Base-by-base conservation (phyloP, 148 eudicot genomes). In the Heliosperma pusillum region DNA sequence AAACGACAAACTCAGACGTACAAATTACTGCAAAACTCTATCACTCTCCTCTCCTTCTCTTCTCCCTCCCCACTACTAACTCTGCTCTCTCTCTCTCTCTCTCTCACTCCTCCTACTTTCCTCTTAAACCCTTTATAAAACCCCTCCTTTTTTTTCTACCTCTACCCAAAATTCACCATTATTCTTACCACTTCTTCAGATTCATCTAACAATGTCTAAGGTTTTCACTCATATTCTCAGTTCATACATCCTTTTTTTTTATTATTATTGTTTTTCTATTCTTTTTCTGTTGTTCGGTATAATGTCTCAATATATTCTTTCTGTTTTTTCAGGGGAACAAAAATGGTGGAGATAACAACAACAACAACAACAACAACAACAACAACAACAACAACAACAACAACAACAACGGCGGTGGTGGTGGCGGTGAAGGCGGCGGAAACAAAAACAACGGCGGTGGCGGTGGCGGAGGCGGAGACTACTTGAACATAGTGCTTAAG, bases 401-500 rank as follows among this genome's bases (percentile, higher is more conserved):
- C 9, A n/a, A n/a, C n/a, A n/a, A n/a, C n/a, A n/a, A n/a, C n/a
- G n/a, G 45, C 0, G 2, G 9, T 10, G 45, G 45, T 42, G 55
- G 55, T 10, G 17, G 17, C 3, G 20, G 10, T 40, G 7, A 40
- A 24, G 15, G 5, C 26, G 26, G 17, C 3, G 26, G 20, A 8
- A 12, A 8, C 7, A 29, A 27, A 24, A 30, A 55, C 24, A 26
- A 17, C 4, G 22, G 52, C 40, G 52, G 27, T 59, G 53, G 53
- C 20, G 30, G 13, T 10, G 56, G 70, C 5, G 19, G 36, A n/a
- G 45, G 53, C 20, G 57, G 50, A 2, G 47, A 25, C 0, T 26
- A 24, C 33, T 10, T 30, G 1, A 63, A 62, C 0, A 82, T 86
- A 2, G 83, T 85, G 17, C 60, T 88, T 17, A 85, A 82, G 72